These are phyloP conservation scores for Aurantiochytrium sp. DNA, from an alignment of 108 stramenopile genomes.

Conservation along the genomic window DNA sequence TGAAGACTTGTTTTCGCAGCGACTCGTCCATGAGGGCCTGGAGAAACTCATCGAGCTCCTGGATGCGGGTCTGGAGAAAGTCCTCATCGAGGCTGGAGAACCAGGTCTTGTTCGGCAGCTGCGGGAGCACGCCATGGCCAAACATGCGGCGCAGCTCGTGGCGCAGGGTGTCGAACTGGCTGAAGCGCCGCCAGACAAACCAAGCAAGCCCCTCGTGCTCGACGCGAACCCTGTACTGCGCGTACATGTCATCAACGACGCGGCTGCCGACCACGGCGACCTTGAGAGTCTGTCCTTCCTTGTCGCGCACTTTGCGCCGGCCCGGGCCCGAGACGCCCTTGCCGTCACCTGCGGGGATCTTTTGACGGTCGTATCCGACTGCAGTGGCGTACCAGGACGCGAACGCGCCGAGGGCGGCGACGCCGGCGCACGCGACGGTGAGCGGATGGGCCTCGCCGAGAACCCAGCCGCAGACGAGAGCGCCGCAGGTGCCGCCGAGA, in stretches of 20 bases:
- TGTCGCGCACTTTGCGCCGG: neutral
- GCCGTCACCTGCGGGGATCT: neutral
- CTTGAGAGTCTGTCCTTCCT: neutral
- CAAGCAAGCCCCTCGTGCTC: neutral
- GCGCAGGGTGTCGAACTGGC: neutral
- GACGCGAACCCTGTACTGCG: neutral
- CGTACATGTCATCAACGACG: neutral
- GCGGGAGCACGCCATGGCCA: conserved; percentile 8
- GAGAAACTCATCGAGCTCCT: neutral
- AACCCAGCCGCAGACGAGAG: neutral
- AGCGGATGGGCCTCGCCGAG: neutral
- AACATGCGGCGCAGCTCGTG: conserved; percentile 10
- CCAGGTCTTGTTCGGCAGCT: conserved; percentile 26
- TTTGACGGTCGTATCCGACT: neutral
- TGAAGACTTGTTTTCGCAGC: conserved; percentile 2
- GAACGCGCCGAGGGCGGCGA: neutral
- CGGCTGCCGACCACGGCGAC: neutral
- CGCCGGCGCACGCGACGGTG: neutral
- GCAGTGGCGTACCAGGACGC: neutral
- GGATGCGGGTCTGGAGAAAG: neutral
- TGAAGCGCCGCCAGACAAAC: conserved; percentile 1
- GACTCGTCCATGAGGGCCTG: neutral
- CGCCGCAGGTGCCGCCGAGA: neutral
- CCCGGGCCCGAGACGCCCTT: neutral
- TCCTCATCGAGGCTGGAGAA: conserved; percentile 3